Evolutionary conservation across 768 basidiomycete genomes (phyloP).

Genomic region (Xerocomus spinulosus): DNA sequence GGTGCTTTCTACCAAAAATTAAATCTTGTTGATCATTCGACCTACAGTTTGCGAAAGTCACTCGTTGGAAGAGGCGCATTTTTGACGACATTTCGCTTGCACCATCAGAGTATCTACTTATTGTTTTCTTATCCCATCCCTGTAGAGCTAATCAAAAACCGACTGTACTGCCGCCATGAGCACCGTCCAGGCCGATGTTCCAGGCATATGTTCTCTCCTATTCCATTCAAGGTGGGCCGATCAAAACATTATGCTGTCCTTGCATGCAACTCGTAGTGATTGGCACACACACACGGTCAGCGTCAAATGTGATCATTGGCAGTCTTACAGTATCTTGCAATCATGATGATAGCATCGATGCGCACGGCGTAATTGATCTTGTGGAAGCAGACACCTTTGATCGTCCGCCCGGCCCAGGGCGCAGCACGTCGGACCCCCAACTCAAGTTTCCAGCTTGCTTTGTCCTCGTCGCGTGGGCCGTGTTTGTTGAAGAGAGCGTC

Average conservation of each 20-base stretch:
- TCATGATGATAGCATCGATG: not conserved
- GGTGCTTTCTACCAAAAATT: not conserved
- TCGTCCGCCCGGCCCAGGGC: constrained; percentile 1
- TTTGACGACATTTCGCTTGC: not conserved
- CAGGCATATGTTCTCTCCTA: too few relatives aligned
- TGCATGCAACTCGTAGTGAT: too few relatives aligned
- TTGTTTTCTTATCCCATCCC: not conserved
- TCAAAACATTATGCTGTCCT: too few relatives aligned
- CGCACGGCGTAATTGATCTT: not conserved
- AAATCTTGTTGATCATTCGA: not conserved
- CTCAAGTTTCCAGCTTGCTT: too few relatives aligned
- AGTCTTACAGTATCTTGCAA: not conserved
- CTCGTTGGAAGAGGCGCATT: not conserved
- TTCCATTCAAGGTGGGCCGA: too few relatives aligned
- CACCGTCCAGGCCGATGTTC: too few relatives aligned
- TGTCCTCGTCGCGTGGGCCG: constrained; percentile 22
- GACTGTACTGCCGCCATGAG: not conserved
- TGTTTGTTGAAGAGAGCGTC: not conserved
- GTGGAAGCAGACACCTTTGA: not conserved
- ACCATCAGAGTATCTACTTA: not conserved
- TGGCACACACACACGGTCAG: too few relatives aligned
- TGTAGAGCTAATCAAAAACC: not conserved
- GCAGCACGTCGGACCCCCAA: too few relatives aligned
- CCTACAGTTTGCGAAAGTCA: not conserved
- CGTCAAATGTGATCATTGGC: too few relatives aligned